Conservation (phyloP, 305 asterid species). For the Nicotiana rustica region DNA sequence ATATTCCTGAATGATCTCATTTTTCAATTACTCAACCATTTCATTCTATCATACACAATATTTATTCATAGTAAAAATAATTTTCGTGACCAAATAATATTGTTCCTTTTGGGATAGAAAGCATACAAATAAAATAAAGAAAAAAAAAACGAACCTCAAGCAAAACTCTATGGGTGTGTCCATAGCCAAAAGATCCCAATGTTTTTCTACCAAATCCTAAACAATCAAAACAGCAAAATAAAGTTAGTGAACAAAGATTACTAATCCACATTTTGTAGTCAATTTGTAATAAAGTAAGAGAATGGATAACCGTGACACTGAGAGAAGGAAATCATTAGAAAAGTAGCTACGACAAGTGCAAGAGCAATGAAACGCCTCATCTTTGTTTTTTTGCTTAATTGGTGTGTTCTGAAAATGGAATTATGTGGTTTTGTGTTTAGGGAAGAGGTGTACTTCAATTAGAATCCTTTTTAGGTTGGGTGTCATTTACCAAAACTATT, state of each 20-base stretch:
- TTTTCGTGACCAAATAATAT: not conserved
- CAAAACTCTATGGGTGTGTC: slow-evolving; percentile 26
- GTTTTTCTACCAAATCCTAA: slow-evolving; percentile 53
- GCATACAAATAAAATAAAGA: not conserved
- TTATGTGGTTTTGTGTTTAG: not conserved
- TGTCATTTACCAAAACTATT: not conserved
- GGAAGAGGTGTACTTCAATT: not conserved
- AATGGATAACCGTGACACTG: slow-evolving; percentile 39
- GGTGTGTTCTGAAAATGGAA: not conserved
- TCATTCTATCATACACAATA: not conserved
- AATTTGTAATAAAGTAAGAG: not conserved
- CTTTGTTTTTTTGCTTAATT: not conserved
- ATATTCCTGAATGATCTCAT: not conserved
- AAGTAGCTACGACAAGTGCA: slow-evolving; percentile 36
- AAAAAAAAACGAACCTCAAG: slow-evolving; percentile 34
- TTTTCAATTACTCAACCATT: not conserved
- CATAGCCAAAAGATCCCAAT: slow-evolving; percentile 33
- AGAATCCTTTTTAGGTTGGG: not conserved
- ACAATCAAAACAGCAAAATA: slow-evolving; percentile 5
- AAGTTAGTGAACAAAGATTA: not conserved
- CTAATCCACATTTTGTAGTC: not conserved
- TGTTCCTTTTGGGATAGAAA: not conserved
- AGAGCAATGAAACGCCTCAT: slow-evolving; percentile 41
- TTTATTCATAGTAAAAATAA: not conserved
- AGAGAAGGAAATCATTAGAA: slow-evolving; percentile 42